Conservation (phyloP, 495 filamentous ascomycete species). For the Hypoxylon fragiforme region DNA sequence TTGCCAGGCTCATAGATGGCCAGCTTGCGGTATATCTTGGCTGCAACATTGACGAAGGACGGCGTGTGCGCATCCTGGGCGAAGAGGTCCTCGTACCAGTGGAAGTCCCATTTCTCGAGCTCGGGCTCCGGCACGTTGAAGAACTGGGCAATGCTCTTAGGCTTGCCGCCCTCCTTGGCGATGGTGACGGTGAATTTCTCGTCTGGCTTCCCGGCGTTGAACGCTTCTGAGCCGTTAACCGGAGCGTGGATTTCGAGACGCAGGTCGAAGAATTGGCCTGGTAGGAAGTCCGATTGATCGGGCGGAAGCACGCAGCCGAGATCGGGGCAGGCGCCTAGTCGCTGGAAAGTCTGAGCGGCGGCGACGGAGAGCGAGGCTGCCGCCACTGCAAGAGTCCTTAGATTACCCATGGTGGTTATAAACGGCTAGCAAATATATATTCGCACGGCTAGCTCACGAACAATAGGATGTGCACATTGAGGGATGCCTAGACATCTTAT, state of each 20-base stretch:
- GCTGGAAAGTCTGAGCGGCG: conserved; percentile 67
- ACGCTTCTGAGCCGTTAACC: conserved; percentile 72
- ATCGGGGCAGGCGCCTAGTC: conserved; percentile 68
- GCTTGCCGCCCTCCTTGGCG: conserved; percentile 54
- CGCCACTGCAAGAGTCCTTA: conserved; percentile 35
- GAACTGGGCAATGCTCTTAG: conserved; percentile 57
- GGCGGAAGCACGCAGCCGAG: conserved; percentile 77
- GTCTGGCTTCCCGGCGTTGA: conserved; percentile 60
- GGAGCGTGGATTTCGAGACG: conserved; percentile 77
- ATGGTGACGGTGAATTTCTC: conserved; percentile 71
- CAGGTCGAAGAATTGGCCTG: conserved; percentile 76
- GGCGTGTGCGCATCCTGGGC: conserved; percentile 64
- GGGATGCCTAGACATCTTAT: conserved; percentile 10
- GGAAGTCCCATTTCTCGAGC: conserved; percentile 72
- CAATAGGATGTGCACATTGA: not conserved
- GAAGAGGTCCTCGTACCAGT: conserved; percentile 74
- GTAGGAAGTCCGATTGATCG: conserved; percentile 75
- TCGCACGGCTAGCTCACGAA: not conserved
- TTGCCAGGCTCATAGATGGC: conserved; percentile 70
- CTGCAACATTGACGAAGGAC: conserved; percentile 69
- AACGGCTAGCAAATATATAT: not conserved
- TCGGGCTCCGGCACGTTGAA: conserved; percentile 62
- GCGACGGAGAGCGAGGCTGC: conserved; percentile 40
- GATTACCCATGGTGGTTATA: conserved; percentile 29
- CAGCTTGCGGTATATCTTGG: conserved; percentile 68